phyloP scores from a whole-genome alignment of 129 eudicot genomes.

The Pittosporum tobira region DNA sequence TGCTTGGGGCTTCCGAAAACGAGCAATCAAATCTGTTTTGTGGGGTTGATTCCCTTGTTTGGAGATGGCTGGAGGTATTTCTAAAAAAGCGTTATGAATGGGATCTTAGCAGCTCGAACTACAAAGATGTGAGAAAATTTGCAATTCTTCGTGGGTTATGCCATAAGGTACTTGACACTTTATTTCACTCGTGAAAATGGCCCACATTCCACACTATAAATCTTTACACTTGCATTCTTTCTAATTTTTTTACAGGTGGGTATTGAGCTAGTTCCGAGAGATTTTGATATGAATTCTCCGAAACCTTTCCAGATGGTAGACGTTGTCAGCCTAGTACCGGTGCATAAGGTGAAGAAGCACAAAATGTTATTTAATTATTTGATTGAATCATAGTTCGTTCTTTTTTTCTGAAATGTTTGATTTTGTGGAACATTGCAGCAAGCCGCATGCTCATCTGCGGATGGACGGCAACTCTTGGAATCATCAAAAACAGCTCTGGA shows the following conservation, averaged over 20 bases:
- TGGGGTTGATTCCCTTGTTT: constrained; percentile 55
- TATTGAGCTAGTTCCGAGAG: constrained; percentile 92
- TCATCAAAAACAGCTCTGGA: constrained; percentile 98
- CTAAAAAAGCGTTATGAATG: constrained; percentile 80
- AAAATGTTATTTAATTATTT: neutral
- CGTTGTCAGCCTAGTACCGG: constrained; percentile 88
- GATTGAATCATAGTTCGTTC: constrained; percentile 3
- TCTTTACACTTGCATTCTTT: constrained; percentile 4
- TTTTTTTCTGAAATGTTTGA: constrained; percentile 9
- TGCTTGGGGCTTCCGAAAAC: constrained; percentile 77
- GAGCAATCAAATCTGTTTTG: constrained; percentile 25
- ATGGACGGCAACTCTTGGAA: constrained; percentile 97
- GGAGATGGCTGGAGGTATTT: constrained; percentile 87
- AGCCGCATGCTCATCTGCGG: constrained; percentile 99
- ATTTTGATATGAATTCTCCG: constrained; percentile 86
- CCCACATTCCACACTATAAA: neutral
- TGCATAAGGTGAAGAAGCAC: constrained; percentile 70
- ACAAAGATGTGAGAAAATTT: constrained; percentile 79
- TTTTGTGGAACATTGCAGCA: constrained; percentile 51
- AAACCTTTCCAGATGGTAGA: constrained; percentile 73
- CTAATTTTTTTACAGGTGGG: constrained; percentile 55
- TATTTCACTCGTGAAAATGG: neutral
- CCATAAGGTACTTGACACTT: constrained; percentile 60
- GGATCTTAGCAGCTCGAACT: constrained; percentile 72
- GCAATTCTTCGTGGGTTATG: constrained; percentile 96